A percentile compares a stretch with the other conserved stretches of the same genome.
These are phyloP conservation scores for Starmerella floricola DNA, from an alignment of 805 yeast genomes.

Conservation along the genomic window DNA sequence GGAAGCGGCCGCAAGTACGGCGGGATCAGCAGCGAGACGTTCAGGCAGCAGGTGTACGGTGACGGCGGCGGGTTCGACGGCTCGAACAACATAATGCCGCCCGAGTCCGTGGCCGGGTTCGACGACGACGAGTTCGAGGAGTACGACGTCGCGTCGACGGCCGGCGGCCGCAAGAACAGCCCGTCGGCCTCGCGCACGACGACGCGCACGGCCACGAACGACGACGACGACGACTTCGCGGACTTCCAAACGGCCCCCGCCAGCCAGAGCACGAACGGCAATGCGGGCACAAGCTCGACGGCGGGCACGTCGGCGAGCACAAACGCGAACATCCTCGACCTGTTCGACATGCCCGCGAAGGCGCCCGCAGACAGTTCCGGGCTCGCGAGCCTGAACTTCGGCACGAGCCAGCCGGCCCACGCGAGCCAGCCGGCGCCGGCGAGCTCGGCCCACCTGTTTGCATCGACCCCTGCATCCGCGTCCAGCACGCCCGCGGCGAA, in stretches of 20 bases:
- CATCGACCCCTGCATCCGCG: conserved; percentile 18
- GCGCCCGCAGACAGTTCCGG: too few species aligned
- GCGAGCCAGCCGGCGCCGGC: too few species aligned
- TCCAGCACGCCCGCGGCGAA: conserved; percentile 12
- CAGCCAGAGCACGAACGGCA: too few species aligned
- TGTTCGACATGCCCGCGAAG: conserved; percentile 21
- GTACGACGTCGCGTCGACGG: conserved; percentile 24
- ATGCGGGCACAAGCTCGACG: too few species aligned
- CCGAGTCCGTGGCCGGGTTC: conserved; percentile 5
- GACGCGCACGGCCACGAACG: conserved; percentile 23
- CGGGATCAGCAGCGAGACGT: conserved; percentile 28
- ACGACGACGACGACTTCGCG: conserved; percentile 49
- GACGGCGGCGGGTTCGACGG: conserved; percentile 34
- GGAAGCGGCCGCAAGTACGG: conserved; percentile 28
- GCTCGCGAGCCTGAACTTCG: too few species aligned
- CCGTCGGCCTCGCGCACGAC: background rate
- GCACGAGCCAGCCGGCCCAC: too few species aligned
- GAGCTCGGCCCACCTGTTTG: conserved; percentile 12
- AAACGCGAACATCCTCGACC: conserved; percentile 20
- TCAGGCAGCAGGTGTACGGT: conserved; percentile 30
- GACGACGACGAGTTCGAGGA: conserved; percentile 33
- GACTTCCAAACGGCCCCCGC: conserved; percentile 51
- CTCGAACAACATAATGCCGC: conserved; percentile 27
- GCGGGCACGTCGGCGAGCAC: too few species aligned
- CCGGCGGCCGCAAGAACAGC: background rate